Conservation (phyloP, 2,329 filamentous ascomycete genomes). For the Scytalidium lignicola region DNA sequence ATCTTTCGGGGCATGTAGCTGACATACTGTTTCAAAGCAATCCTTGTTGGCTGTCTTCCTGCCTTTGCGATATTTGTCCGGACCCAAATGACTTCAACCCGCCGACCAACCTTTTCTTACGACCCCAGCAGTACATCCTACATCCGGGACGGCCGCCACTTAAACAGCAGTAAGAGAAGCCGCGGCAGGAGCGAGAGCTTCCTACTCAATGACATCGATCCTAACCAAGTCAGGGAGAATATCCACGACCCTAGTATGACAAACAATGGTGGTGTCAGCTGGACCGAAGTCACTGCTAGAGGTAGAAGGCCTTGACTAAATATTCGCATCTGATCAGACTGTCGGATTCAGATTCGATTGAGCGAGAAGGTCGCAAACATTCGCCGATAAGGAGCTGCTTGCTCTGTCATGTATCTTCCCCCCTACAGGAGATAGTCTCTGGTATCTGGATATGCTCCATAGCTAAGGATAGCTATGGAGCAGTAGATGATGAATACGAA, state of each 20-base stretch:
- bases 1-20: neutral
- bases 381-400: too few relatives aligned
- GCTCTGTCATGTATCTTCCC: too few relatives aligned
- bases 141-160: neutral
- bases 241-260: neutral
- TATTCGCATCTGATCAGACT: too few relatives aligned
- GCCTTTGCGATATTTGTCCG: conserved; percentile 15
- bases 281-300: neutral
- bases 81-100: conserved; percentile 4
- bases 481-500: too few relatives aligned
- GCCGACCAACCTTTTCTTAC: neutral
- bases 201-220: conserved; percentile 8
- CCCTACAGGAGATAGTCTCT: too few relatives aligned
- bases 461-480: too few relatives aligned
- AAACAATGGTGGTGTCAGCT: neutral
- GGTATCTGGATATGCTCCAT: too few relatives aligned
- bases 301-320: neutral
- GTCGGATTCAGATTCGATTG: too few relatives aligned
- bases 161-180: conserved; percentile 4
- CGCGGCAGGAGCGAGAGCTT: conserved; percentile 7
- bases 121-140: neutral
- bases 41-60: conserved; percentile 14
- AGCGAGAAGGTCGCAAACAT: too few relatives aligned
- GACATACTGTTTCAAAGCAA: conserved; percentile 2
- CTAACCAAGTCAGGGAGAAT: neutral